Conservation (phyloP, 108 stramenopile species). For the Cyclostephanos invisitatus region DNA sequence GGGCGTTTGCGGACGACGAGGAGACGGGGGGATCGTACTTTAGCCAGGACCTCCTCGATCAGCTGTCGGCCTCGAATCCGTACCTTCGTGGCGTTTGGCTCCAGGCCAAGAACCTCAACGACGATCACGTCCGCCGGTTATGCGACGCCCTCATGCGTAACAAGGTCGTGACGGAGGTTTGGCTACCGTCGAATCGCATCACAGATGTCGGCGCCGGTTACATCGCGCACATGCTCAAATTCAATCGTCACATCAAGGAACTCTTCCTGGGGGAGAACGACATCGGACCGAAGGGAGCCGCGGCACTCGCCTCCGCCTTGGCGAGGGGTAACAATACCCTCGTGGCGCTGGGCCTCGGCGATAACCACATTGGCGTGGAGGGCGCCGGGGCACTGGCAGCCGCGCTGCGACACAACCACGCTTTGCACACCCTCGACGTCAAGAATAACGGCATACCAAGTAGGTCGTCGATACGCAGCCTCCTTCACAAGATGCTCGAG, state of each 20-base stretch:
- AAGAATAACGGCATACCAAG: conserved; percentile 44
- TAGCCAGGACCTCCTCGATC: conserved; percentile 40
- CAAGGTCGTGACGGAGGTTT: conserved; percentile 44
- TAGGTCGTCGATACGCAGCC: conserved; percentile 34
- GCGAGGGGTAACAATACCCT: conserved; percentile 37
- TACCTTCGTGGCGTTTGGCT: conserved; percentile 36
- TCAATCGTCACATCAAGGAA: conserved; percentile 40
- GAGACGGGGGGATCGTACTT: conserved; percentile 35
- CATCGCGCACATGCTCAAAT: conserved; percentile 44
- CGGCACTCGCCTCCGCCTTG: conserved; percentile 34
- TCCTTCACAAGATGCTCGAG: conserved; percentile 46
- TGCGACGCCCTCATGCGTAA: conserved; percentile 42
- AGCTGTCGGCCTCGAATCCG: conserved; percentile 27
- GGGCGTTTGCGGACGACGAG: conserved; percentile 44
- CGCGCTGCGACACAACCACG: conserved; percentile 47
- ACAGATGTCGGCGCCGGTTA: conserved; percentile 44
- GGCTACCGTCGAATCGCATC: conserved; percentile 37
- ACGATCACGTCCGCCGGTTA: conserved; percentile 29
- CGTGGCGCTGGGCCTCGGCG: conserved; percentile 37
- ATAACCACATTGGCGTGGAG: conserved; percentile 44
- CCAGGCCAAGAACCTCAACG: conserved; percentile 41
- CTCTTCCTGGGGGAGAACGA: conserved; percentile 43
- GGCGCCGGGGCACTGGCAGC: conserved; percentile 46
- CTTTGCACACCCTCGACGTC: conserved; percentile 32
- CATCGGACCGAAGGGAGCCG: conserved; percentile 45